phyloP scores from a whole-genome alignment of 2,329 filamentous ascomycete genomes.

The Sarocladium strictum region DNA sequence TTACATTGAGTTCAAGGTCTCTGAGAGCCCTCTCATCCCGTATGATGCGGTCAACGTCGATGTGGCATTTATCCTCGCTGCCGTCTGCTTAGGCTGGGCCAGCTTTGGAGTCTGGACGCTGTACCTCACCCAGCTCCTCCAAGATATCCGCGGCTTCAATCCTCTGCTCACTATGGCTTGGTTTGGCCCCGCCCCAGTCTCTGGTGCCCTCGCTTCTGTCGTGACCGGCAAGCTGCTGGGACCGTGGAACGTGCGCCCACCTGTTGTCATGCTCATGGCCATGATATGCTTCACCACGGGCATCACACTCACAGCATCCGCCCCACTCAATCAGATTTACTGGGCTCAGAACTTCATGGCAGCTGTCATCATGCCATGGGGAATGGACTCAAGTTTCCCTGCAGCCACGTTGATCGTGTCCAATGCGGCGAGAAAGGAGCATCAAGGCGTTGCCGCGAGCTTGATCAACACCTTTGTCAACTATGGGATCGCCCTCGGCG shows the following conservation, averaged over 20 bases:
- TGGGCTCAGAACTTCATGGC: conserved; percentile 59
- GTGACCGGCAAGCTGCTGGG: conserved; percentile 36
- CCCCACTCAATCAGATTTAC: conserved; percentile 51
- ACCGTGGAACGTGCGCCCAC: conserved; percentile 26
- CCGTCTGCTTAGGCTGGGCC: conserved; percentile 47
- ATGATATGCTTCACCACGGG: conserved; percentile 38
- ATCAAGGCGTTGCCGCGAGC: conserved; percentile 43
- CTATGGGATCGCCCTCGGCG: conserved; percentile 59
- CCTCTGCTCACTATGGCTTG: conserved; percentile 39
- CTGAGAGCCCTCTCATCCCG: conserved; percentile 50
- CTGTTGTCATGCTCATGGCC: conserved; percentile 37
- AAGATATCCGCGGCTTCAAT: conserved; percentile 32
- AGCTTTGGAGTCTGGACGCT: conserved; percentile 49
- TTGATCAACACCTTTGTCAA: conserved; percentile 62
- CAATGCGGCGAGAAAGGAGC: conserved; percentile 39
- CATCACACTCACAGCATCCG: conserved; percentile 36
- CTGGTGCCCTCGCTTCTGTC: conserved; percentile 38
- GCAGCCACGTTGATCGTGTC: conserved; percentile 55
- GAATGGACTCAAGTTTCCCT: conserved; percentile 64
- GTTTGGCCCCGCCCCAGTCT: conserved; percentile 37
- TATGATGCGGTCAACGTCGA: conserved; percentile 39
- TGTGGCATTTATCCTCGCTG: conserved; percentile 50
- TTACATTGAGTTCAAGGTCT: conserved; percentile 44
- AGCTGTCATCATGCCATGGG: conserved; percentile 52
- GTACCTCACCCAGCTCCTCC: conserved; percentile 45